These are phyloP conservation scores for Ascochyta pisi DNA, from an alignment of 2,329 filamentous ascomycete genomes.

Conservation along the genomic window DNA sequence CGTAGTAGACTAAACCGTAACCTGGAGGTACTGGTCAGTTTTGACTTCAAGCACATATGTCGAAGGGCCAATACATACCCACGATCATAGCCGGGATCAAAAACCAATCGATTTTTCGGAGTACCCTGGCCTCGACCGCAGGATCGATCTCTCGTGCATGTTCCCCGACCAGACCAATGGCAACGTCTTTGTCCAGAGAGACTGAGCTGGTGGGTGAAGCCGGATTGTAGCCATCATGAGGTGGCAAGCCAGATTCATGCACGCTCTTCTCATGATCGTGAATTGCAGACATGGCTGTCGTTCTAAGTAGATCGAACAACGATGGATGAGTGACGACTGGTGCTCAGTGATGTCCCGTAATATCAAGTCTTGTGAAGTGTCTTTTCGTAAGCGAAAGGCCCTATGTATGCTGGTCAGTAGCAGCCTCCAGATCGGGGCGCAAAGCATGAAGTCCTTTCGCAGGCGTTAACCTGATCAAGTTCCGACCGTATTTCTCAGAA, in stretches of 20 bases:
- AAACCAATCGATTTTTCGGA: constrained; percentile 71
- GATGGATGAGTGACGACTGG: no score
- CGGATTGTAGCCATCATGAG: constrained; percentile 13
- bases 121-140: constrained; percentile 60
- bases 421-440: constrained; percentile 26
- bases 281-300: background rate
- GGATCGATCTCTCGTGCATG: constrained; percentile 62
- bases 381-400: constrained; percentile 1
- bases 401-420: constrained; percentile 47
- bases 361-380: background rate
- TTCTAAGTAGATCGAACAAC: no score
- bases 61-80: constrained; percentile 26
- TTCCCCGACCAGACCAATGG: constrained; percentile 66
- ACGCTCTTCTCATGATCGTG: constrained; percentile 22
- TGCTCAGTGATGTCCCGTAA: background rate
- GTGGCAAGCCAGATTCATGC: constrained; percentile 11
- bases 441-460: constrained; percentile 61
- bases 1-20: constrained; percentile 73
- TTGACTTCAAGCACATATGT: no score
- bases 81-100: constrained; percentile 70
- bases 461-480: constrained; percentile 62
- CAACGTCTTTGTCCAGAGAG: constrained; percentile 60
- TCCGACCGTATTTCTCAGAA: constrained; percentile 62
- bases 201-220: constrained; percentile 26
- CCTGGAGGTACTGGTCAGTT: constrained; percentile 40